phyloP scores from a whole-genome alignment of 2,329 filamentous ascomycete genomes.

The Phoma sp. region DNA sequence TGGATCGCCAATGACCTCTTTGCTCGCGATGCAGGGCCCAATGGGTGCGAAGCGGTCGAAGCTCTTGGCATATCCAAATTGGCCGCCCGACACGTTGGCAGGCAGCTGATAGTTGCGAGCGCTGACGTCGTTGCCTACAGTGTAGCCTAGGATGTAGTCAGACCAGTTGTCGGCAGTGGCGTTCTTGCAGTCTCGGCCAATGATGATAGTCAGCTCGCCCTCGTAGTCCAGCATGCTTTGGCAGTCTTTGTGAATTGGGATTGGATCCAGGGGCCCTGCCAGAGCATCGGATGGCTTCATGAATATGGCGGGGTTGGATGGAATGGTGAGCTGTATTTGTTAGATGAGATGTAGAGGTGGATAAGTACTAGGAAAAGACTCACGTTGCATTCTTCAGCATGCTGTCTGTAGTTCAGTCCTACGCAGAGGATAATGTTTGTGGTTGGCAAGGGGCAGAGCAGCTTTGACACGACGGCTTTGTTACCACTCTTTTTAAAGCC shows the following conservation, averaged over 20 bases:
- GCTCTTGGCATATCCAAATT: constrained; percentile 52
- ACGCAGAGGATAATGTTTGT: constrained; percentile 44
- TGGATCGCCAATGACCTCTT: constrained; percentile 40
- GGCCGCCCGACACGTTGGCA: constrained; percentile 39
- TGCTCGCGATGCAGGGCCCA: constrained; percentile 49
- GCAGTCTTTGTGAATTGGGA: constrained; percentile 41
- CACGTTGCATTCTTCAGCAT: constrained; percentile 43
- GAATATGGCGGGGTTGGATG: constrained; percentile 43
- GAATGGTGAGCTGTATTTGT: constrained; percentile 32
- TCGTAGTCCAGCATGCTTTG: constrained; percentile 46
- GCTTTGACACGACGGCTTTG: constrained; percentile 37
- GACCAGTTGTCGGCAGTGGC: constrained; percentile 60
- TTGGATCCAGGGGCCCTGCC: constrained; percentile 37
- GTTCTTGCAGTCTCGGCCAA: constrained; percentile 44
- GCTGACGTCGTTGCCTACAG: constrained; percentile 68
- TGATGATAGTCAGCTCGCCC: constrained; percentile 46
- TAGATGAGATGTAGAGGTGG: neutral
- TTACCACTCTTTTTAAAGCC: constrained; percentile 40
- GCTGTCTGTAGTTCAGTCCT: constrained; percentile 44
- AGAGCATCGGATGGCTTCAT: constrained; percentile 46
- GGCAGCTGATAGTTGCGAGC: constrained; percentile 60
- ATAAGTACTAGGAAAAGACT: neutral
- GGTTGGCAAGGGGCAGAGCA: constrained; percentile 36
- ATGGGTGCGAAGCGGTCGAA: constrained; percentile 56
- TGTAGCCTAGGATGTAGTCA: constrained; percentile 68